Evolutionary conservation across 495 filamentous ascomycete species (phyloP).

Genomic region (Aspergillus sclerotiicarbonarius): DNA sequence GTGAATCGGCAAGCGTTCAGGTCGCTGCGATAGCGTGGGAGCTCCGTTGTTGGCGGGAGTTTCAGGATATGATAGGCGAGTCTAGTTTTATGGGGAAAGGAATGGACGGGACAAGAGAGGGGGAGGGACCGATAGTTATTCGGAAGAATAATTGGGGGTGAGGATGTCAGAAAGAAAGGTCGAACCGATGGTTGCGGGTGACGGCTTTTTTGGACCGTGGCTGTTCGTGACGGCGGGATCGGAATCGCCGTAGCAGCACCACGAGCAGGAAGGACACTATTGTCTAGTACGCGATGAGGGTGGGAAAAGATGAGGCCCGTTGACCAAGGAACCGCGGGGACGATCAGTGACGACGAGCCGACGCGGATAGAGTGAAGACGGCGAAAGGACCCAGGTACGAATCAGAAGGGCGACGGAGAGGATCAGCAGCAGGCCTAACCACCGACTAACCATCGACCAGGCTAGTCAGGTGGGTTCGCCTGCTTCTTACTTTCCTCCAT

Average conservation of each 20-base stretch:
- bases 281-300: neutral
- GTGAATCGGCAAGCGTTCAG: conserved; percentile 18
- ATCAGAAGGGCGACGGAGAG: neutral
- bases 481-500: neutral
- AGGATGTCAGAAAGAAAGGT: neutral
- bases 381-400: neutral
- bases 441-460: too few relatives aligned
- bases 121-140: neutral
- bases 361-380: neutral
- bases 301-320: conserved; percentile 2
- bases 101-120: neutral
- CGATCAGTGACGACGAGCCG: conserved; percentile 8
- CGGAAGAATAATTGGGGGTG: neutral
- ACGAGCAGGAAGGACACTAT: neutral
- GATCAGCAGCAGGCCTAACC: too few relatives aligned
- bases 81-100: neutral
- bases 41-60: conserved; percentile 29
- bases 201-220: neutral
- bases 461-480: conserved; percentile 4
- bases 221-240: neutral
- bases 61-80: conserved; percentile 26
- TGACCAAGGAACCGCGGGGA: conserved; percentile 17
- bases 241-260: neutral
- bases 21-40: conserved; percentile 19
- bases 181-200: neutral